These are phyloP conservation scores for Lepiota venenata DNA, from an alignment of 768 basidiomycete species.

Conservation along the genomic window DNA sequence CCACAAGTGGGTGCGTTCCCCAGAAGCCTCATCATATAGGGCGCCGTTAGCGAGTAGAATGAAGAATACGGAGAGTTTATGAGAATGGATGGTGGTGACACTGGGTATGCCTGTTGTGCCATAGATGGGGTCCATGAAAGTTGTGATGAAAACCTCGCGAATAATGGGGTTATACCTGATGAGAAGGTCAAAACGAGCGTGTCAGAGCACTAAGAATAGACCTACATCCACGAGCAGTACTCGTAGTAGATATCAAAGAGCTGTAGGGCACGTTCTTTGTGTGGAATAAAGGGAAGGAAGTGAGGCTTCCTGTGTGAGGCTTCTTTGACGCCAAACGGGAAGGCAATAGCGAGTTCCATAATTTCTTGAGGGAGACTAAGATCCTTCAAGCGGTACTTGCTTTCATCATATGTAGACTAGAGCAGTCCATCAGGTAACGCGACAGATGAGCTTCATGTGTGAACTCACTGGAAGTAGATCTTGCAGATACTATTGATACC, in stretches of 20 bases:
- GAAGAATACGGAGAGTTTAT: constrained; percentile 51
- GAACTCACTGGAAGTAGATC: constrained; percentile 31
- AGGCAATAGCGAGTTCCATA: constrained; percentile 41
- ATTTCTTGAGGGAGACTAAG: constrained; percentile 41
- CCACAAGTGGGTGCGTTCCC: constrained; percentile 17
- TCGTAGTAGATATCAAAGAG: constrained; percentile 40
- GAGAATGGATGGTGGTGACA: constrained; percentile 37
- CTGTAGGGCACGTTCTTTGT: constrained; percentile 33
- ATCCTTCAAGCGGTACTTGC: constrained; percentile 8
- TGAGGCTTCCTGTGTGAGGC: constrained; percentile 30
- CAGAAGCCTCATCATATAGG: constrained; percentile 37
- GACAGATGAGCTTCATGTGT: neutral
- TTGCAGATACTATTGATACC: constrained; percentile 31
- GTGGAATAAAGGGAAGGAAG: constrained; percentile 39
- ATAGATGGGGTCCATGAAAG: constrained; percentile 42
- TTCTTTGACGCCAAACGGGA: constrained; percentile 45
- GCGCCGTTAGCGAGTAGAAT: constrained; percentile 45
- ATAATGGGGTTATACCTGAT: constrained; percentile 44
- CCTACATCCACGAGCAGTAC: constrained; percentile 47
- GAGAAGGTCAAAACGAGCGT: neutral
- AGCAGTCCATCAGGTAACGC: neutral
- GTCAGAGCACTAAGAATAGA: constrained; percentile 1
- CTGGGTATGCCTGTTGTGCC: constrained; percentile 25
- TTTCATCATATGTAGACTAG: constrained; percentile 7
- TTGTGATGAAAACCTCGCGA: constrained; percentile 36